Evolutionary conservation across 768 basidiomycete genomes (phyloP), one percentile per base, ranked within the genome.

Genomic region (Termitomyces bulborhizus): DNA sequence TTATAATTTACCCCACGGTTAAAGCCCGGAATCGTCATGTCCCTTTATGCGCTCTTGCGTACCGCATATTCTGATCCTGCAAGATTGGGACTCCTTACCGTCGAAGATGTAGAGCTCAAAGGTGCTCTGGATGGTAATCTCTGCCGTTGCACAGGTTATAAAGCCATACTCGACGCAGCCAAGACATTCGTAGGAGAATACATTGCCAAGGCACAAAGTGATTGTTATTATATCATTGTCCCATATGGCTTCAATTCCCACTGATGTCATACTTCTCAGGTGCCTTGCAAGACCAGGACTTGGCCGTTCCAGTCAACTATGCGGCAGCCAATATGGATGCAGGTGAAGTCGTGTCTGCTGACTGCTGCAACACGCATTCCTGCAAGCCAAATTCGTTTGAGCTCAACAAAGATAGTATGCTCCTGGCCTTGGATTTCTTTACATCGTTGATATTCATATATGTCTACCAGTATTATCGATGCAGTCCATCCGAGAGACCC

Each of bases 101-200:
- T 60, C 32, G 56, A 60, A 12, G 59, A 60, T 27, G 46, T 60
- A 24, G 59, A 60, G 36, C 51, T 60, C 12, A 60, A 60, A 26
- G 59, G 59, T 21, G 56, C 59, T 41, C 56, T 60, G 11, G 59
- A 60, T 29, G 59, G 59, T 18, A 60, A 60, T 44, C 59, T 60
- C 11, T 60, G 59, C 29, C 50, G 59, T 3, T 60, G 59, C 26
- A 60, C 59, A 8, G 59, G 59, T n/a, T 60, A 60, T 31, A 60
- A 60, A 47, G 52, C 59, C 18, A 49, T 60, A 13, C 56, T 60
- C 18, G 59, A 60, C 32, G 46, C 53, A 11, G 59, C 59, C n/a
- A 60, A 60, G 53, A 60, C 59, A 5, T 60, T 60, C 21, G 59
- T 57, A 12, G 59, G 59, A n/a, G 56, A 60, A 51, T 60, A 60